Base-by-base conservation (phyloP, 805 yeast genomes). In the Huiozyma sinensis region DNA sequence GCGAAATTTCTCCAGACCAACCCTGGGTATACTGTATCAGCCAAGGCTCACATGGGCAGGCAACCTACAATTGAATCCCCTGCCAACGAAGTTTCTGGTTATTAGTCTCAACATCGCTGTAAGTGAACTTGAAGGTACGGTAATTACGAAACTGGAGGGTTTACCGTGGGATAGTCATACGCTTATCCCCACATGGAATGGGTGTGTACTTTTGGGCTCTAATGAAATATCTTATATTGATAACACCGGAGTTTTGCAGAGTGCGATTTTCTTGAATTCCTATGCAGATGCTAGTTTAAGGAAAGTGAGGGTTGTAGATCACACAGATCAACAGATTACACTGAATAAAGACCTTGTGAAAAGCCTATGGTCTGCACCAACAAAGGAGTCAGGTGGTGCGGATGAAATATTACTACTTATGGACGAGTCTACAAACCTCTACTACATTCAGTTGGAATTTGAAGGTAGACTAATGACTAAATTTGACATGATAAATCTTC, bases 141-240 rank as follows among this genome's bases (percentile, higher is more conserved):
- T 83, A 0, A 83, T 89, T 35, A 70, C 81, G 47, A 79, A 77
- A 41, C 67, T 83, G 6, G 71, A 74, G 11, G 71, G 72, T 34
- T 65, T 90, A 29, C 95, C 96, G 0, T 85, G 77, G 63, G 96
- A 86, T 58, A 58, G 82, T 2, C 81, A 77, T 50, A 64, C 71
- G 11, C 62, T 88, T 7, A 61, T 82, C 7, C 81, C 95, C 0
- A 65, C 87, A 32, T 70, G 75, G 1, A 67, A 69, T 2, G 96
- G 97, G 0, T 66, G 79, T 39, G 62, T 88, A 6, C 52, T 76
- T 5, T 43, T 85, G 3, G 96, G 97, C 1, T 72, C 82, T 33
- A 88, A 89, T 57, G 84, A 82, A 53, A 51, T 89, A 7, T 65
- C 86, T 8, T 89, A 85, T 61, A 73, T 87, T 12, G 95, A 89